Base-by-base conservation (phyloP, 2,329 filamentous ascomycete genomes). In the Ascochyta rabiei region DNA sequence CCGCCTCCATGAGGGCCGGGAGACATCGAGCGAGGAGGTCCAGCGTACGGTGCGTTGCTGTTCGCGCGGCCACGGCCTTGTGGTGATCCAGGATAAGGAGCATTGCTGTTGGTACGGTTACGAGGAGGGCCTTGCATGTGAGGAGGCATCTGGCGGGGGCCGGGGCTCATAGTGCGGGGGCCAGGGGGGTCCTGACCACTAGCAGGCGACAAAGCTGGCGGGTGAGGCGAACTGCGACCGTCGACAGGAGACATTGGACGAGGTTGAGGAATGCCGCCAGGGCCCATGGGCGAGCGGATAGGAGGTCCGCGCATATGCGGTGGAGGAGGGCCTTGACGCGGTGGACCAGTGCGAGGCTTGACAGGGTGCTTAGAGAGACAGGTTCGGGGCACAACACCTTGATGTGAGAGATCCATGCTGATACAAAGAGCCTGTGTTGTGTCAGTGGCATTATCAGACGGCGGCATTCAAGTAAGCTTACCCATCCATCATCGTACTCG, bases 401-500 rank as follows among this genome's bases (percentile, higher is more conserved):
- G 93, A 67, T 90, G 84, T 57, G 91, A 93, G 61, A 92, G 89
- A 76, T 98, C 93, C 67, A 98, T 87, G 62, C 89, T 89, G 64
- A 92, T 89, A 76, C 92, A 97, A 50, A 98, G 90, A 70, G 93
- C 91, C 90, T 93, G 61, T 55, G 19, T 46, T 48, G 41, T 54
- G 56, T 73, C 64, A 70, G 66, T 56, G 48, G 19, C 2, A 19
- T 6, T 26, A 50, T 44, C 53, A 35, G 1, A 2, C 21, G 2
- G 16, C 26, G 8, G n/a, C 2, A 13, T 40, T 2, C 13, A 33
- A 21, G 15, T 5, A 10, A 28, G 83, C 89, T 84, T 84, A 93
- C 90, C 95, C 95, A 99, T 68, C 95, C 95, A 77, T 99, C 95
- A 72, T 99, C 95, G 69, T 98, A 99, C 77, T 96, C 93, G 71